Evolutionary conservation across 345 rosid species (phyloP).

Genomic region (Eutrema heterophyllum): DNA sequence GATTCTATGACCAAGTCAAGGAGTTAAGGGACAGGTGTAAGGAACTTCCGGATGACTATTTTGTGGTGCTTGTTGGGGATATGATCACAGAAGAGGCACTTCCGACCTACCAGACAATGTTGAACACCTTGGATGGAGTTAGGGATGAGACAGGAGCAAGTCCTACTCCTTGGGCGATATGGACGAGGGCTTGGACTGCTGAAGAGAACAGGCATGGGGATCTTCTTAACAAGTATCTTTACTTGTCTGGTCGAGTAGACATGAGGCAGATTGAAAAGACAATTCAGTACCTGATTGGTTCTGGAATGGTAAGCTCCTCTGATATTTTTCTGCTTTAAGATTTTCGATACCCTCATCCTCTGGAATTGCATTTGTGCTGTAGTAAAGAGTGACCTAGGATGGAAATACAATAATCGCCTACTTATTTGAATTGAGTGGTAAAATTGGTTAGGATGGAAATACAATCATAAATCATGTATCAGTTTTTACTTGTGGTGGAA

Average conservation of each 20-base stretch:
- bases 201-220: conserved; percentile 79
- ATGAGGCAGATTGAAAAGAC: conserved; percentile 75
- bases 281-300: conserved; percentile 61
- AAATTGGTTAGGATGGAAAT: background rate
- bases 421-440: background rate
- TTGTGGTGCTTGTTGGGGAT: conserved; percentile 66
- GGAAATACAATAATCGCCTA: background rate
- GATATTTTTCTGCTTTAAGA: background rate
- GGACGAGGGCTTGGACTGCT: conserved; percentile 79
- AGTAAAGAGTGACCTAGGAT: background rate
- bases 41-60: conserved; percentile 62
- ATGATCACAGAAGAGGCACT: conserved; percentile 78
- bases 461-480: background rate
- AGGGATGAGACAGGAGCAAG: conserved; percentile 72
- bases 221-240: conserved; percentile 67
- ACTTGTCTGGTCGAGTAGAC: conserved; percentile 69
- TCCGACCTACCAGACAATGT: conserved; percentile 75
- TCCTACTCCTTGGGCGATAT: conserved; percentile 59
- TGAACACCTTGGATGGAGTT: conserved; percentile 68
- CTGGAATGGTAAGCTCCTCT: conserved; percentile 56
- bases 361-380: background rate
- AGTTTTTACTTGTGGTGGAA: background rate
- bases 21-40: conserved; percentile 57
- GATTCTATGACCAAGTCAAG: conserved; percentile 57
- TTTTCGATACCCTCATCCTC: background rate